Evolutionary conservation across 305 asterid species (phyloP).

Genomic region (Ajuga reptans): DNA sequence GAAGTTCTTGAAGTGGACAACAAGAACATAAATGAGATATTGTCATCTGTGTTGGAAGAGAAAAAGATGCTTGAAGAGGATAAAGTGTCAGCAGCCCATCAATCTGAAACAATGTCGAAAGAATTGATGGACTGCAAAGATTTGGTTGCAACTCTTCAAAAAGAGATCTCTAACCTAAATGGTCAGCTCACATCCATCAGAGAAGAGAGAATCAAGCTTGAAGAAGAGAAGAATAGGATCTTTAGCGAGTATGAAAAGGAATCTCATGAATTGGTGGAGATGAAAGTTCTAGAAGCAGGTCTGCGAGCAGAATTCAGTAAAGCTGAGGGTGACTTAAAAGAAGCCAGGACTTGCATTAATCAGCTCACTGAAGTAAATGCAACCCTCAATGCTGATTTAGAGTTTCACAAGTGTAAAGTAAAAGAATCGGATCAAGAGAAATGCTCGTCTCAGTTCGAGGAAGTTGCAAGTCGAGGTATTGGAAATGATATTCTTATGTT

Average conservation of each 20-base stretch:
- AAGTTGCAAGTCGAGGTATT: conserved; percentile 26
- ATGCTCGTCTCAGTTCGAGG: conserved; percentile 31
- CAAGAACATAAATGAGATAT: conserved; percentile 32
- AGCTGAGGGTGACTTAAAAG: conserved; percentile 45
- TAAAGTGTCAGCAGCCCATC: conserved; percentile 34
- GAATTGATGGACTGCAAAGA: conserved; percentile 41
- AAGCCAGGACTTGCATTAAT: conserved; percentile 40
- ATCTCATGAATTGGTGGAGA: conserved; percentile 37
- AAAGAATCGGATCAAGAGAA: conserved; percentile 30
- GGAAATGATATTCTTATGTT: conserved; percentile 23
- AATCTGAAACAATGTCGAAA: conserved; percentile 38
- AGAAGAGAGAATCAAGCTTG: conserved; percentile 49
- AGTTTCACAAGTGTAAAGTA: conserved; percentile 37
- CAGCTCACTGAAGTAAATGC: conserved; percentile 55
- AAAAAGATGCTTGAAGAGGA: conserved; percentile 45
- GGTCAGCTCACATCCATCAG: conserved; percentile 31
- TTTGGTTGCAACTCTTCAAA: conserved; percentile 48
- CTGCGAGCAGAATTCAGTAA: conserved; percentile 44
- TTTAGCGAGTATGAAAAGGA: conserved; percentile 42
- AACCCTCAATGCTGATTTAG: conserved; percentile 43
- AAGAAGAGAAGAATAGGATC: conserved; percentile 43
- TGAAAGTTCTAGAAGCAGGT: conserved; percentile 33
- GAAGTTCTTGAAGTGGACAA: conserved; percentile 54
- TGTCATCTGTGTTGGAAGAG: conserved; percentile 42
- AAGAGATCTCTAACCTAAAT: conserved; percentile 42